These are phyloP conservation scores for Trypethelium eluteriae DNA, from an alignment of 495 filamentous ascomycete genomes.

Conservation along the genomic window DNA sequence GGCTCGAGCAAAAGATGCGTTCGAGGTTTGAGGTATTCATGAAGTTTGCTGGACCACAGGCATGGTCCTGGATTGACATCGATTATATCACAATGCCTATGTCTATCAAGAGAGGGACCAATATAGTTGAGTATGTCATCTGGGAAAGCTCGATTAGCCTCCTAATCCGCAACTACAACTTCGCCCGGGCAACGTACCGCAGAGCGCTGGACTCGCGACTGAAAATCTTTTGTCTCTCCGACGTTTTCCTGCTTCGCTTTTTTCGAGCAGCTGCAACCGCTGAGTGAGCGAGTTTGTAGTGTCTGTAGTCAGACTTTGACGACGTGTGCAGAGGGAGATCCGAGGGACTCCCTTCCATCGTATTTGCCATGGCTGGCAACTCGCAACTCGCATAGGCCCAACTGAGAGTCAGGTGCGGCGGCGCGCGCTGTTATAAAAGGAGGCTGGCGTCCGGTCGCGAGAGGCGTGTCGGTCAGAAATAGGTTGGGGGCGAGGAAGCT, in stretches of 20 bases:
- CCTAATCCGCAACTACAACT: background rate
- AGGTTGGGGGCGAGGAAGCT: background rate
- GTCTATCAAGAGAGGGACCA: slow-evolving; percentile 51
- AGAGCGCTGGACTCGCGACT: slow-evolving; percentile 23
- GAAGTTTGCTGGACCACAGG: slow-evolving; percentile 65
- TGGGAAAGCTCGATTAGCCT: slow-evolving; percentile 14
- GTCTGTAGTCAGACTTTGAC: background rate
- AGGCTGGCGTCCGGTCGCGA: background rate
- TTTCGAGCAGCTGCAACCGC: background rate
- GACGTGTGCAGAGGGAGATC: background rate
- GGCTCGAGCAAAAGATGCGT: slow-evolving; percentile 75
- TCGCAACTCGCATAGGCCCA: slow-evolving; percentile 1
- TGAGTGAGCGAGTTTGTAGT: background rate
- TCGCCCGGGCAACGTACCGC: slow-evolving; percentile 14
- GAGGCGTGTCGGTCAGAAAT: background rate
- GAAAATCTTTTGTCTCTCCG: slow-evolving; percentile 8
- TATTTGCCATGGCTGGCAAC: background rate
- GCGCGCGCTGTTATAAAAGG: background rate
- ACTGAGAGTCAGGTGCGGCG: background rate
- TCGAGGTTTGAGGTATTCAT: slow-evolving; percentile 64
- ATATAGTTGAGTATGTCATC: slow-evolving; percentile 37
- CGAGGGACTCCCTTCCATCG: background rate
- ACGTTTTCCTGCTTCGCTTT: background rate
- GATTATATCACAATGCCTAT: slow-evolving; percentile 67
- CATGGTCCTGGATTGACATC: slow-evolving; percentile 76